Evolutionary conservation across 768 basidiomycete genomes (phyloP), one percentile per base, ranked within the genome.

Genomic region (Lactarius vividus): DNA sequence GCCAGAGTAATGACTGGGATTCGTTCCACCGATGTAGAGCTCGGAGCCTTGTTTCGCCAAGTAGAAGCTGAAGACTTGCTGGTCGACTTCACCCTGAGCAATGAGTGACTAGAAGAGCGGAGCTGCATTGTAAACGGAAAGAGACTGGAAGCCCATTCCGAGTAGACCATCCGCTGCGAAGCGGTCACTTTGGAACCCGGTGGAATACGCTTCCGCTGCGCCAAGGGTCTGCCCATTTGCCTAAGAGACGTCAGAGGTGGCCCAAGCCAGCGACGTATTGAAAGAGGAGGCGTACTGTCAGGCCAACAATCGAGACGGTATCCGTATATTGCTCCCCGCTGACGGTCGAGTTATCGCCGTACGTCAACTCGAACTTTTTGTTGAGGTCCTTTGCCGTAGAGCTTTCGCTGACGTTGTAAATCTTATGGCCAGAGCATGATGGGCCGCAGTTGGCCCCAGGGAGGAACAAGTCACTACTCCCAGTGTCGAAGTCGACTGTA

Each of bases 1-100:
- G 33, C 37, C 53, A 0, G 31, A 29, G n/a, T 44, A 23, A 5
- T 42, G 63, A 2, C 6, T 37, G 6, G 31, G 16, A 26, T 67
- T 60, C 23, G 49, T 40, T 2, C 66, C 66, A 46, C 66, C 66
- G 18, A 67, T 18, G 31, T 16, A 64, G n/a, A 67, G 66, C 42
- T 67, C 62, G 0, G 62, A 35, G 31, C 77, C 78, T 13, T 74
- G 71, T 16, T 74, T 23, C 8, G 79, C 71, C 53, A 86, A 75
- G 64, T 82, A 81, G 70, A 87, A 79, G 35, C 80, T 78, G 65
- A 86, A 85, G 67, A 78, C 74, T 54, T 77, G 70, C 28, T 77
- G 67, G 5, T 74, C 63, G 3, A 77, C 72, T 44, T 64, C 61
- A n/a, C 71, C 72, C 54, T 81, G 74, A 16, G 74, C 67, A 20